A percentile compares a stretch with the other conserved stretches of the same genome.
Conservation (phyloP, 805 yeast species). For the Starmerella vaccinii region DNA sequence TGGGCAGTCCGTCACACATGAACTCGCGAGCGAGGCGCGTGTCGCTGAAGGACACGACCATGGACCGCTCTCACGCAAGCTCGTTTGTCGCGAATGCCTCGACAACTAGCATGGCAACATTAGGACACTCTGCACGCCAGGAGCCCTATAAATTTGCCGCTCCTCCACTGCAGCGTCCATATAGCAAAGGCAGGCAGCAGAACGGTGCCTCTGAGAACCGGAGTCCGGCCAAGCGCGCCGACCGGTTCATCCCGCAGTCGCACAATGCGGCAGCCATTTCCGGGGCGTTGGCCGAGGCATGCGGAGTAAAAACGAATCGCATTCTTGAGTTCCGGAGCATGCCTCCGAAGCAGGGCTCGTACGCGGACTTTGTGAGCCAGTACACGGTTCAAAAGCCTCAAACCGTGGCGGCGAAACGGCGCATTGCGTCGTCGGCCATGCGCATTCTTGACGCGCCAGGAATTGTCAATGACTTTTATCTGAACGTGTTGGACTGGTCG, state of each 20-base stretch:
- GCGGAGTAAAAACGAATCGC: conserved; percentile 77
- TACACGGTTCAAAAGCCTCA: conserved; percentile 23
- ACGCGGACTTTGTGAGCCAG: conserved; percentile 15
- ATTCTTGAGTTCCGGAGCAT: conserved; percentile 83
- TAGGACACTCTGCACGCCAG: neutral
- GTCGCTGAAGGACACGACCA: conserved; percentile 3
- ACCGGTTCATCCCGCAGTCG: conserved; percentile 12
- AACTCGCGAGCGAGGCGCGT: neutral
- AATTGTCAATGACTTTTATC: conserved; percentile 80
- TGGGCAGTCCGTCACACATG: neutral
- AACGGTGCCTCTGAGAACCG: conserved; percentile 1
- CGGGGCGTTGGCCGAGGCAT: conserved; percentile 63
- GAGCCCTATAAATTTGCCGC: conserved; percentile 8
- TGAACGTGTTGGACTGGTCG: conserved; percentile 84
- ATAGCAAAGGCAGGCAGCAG: neutral
- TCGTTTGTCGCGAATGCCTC: neutral
- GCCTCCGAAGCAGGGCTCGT: conserved; percentile 37
- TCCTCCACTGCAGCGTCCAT: neutral
- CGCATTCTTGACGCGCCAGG: conserved; percentile 96
- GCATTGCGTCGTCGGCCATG: conserved; percentile 79
- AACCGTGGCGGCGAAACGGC: conserved; percentile 33
- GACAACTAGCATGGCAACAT: conserved; percentile 2
- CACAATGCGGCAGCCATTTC: neutral
- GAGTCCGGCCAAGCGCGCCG: conserved; percentile 7
- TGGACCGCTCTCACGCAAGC: conserved; percentile 3